A percentile compares a stretch with the other conserved stretches of the same genome.
These are phyloP conservation scores for Citrullus colocynthis DNA, from an alignment of 306 rosid species.

Conservation along the genomic window DNA sequence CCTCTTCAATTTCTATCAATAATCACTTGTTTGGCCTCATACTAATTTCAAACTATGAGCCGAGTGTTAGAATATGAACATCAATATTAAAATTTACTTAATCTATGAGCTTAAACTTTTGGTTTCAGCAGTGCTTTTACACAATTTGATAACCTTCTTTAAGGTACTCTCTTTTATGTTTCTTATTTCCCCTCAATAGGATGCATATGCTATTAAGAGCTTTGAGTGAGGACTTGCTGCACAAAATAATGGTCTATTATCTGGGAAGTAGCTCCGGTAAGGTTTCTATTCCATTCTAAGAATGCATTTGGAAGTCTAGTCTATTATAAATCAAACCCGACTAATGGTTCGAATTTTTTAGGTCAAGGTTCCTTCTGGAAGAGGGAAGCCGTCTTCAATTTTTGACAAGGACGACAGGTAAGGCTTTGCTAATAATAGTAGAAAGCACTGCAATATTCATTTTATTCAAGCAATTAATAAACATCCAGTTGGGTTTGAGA, in stretches of 20 bases:
- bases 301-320: neutral
- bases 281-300: constrained; percentile 17
- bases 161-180: neutral
- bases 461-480: neutral
- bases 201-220: constrained; percentile 69
- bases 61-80: neutral
- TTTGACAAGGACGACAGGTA: constrained; percentile 87
- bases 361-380: constrained; percentile 58
- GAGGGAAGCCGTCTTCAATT: constrained; percentile 51
- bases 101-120: neutral
- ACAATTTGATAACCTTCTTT: neutral
- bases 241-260: constrained; percentile 47
- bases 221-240: constrained; percentile 75
- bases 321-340: neutral
- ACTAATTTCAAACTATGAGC: neutral
- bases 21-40: neutral
- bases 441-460: neutral
- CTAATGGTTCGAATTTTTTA: constrained; percentile 22
- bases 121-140: neutral
- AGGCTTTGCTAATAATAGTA: constrained; percentile 3
- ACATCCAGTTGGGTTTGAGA: neutral
- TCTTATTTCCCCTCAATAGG: constrained; percentile 26
- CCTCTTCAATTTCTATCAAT: neutral
- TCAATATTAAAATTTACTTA: neutral
- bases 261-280: constrained; percentile 86